phyloP scores from a whole-genome alignment of 306 rosid genomes.

The Potentilla sterilis region DNA sequence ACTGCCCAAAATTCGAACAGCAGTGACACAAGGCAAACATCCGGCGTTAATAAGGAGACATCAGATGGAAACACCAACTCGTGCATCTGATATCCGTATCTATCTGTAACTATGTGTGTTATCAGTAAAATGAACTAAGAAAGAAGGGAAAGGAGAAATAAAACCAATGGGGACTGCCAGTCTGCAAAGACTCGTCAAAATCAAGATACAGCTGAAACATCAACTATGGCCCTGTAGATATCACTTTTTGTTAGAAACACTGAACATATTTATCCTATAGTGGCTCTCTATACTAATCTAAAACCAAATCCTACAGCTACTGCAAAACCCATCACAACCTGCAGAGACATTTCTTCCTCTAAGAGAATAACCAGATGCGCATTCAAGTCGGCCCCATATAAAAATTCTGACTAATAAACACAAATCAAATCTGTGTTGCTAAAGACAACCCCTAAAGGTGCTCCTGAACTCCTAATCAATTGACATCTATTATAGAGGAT shows the following conservation, averaged over 20 bases:
- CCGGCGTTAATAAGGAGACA: neutral
- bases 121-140: neutral
- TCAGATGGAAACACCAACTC: neutral
- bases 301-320: neutral
- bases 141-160: neutral
- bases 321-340: neutral
- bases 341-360: neutral
- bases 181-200: neutral
- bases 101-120: neutral
- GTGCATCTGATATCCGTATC: neutral
- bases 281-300: neutral
- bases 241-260: neutral
- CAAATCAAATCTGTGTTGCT: neutral
- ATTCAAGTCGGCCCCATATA: neutral
- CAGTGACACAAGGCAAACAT: neutral
- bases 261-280: neutral
- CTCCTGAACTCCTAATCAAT: neutral
- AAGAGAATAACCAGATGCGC: neutral
- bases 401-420: neutral
- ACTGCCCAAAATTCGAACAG: neutral
- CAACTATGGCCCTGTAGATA: neutral
- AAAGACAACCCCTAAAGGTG: neutral
- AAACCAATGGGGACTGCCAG: neutral
- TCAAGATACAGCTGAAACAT: neutral
- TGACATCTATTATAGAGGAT: neutral